Percentiles rank a stretch among this genome's conserved stretches.
Conservation (phyloP, 768 basidiomycete genomes). For the Amanita phalloides region DNA sequence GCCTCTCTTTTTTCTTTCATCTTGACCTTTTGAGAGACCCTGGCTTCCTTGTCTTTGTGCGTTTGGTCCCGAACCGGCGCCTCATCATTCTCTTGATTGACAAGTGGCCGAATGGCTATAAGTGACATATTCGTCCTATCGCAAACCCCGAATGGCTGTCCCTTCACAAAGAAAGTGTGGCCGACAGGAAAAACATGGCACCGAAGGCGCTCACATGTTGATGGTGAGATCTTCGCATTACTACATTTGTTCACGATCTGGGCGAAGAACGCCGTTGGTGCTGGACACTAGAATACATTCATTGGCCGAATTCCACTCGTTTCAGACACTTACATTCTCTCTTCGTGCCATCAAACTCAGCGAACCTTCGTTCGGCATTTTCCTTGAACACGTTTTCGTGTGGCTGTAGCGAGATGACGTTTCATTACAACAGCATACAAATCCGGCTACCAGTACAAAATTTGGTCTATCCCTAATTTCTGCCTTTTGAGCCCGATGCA, state of each 20-base stretch:
- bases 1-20: neutral
- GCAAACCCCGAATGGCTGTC: neutral
- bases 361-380: neutral
- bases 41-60: neutral
- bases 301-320: neutral
- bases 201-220: neutral
- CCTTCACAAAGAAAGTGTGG: neutral
- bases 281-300: neutral
- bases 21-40: neutral
- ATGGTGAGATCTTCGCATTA: neutral
- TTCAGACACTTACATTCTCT: neutral
- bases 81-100: neutral
- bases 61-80: neutral
- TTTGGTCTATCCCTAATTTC: neutral
- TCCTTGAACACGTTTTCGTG: conserved; percentile 4
- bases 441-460: conserved; percentile 20
- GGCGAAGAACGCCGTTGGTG: neutral
- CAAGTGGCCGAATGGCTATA: neutral
- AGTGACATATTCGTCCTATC: neutral
- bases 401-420: neutral
- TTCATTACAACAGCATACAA: neutral
- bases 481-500: conserved; percentile 21
- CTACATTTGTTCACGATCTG: neutral
- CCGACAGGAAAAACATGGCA: neutral
- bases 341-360: neutral